Evolutionary conservation across 306 rosid genomes (phyloP).

Genomic region (Hippophae tibetana): DNA sequence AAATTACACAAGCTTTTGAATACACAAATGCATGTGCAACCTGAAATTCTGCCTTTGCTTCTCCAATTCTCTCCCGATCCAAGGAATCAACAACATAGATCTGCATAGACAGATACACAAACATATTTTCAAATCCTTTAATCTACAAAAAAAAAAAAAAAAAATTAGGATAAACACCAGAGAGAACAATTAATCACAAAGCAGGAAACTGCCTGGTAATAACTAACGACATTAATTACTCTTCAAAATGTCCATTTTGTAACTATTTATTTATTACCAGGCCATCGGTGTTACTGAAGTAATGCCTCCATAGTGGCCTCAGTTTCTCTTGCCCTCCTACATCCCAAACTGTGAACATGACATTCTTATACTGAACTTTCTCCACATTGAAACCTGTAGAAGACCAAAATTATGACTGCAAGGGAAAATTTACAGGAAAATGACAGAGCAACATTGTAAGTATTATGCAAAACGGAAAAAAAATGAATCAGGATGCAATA

Average conservation of each 20-base stretch:
- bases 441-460: neutral
- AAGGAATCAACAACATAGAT: slow-evolving; percentile 89
- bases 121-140: neutral
- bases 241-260: slow-evolving; percentile 3
- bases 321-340: slow-evolving; percentile 95
- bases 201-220: neutral
- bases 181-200: neutral
- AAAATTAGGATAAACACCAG: neutral
- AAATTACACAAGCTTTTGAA: neutral
- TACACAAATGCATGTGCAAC: slow-evolving; percentile 27
- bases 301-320: slow-evolving; percentile 98
- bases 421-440: neutral
- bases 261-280: slow-evolving; percentile 40
- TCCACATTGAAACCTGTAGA: slow-evolving; percentile 88
- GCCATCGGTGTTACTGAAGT: slow-evolving; percentile 87
- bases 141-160: neutral
- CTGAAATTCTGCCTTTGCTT: slow-evolving; percentile 92
- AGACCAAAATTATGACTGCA: slow-evolving; percentile 4
- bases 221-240: slow-evolving; percentile 1
- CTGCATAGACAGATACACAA: slow-evolving; percentile 34
- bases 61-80: slow-evolving; percentile 86
- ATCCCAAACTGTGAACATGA: slow-evolving; percentile 94
- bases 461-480: neutral
- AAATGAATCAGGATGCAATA: no score
- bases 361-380: slow-evolving; percentile 96